phyloP scores from a whole-genome alignment of 1,139 yeast genomes.

The Meyerozyma elateridarum region DNA sequence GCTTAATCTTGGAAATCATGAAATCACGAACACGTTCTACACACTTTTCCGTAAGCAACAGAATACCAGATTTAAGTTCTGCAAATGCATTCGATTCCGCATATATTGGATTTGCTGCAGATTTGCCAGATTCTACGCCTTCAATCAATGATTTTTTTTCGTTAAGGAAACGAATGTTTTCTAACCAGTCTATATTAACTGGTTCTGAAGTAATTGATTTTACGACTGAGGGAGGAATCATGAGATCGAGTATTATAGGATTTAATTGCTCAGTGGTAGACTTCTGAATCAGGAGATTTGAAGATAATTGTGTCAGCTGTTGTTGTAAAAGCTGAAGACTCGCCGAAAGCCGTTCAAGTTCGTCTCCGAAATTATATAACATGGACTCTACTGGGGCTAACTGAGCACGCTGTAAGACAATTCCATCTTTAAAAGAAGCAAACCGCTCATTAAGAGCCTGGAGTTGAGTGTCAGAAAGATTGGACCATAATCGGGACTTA shows the following conservation, averaged over 20 bases:
- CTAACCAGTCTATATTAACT: constrained; percentile 51
- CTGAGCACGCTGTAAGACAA: not conserved
- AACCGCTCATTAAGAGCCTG: not conserved
- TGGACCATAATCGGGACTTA: not conserved
- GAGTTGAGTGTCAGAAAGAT: not conserved
- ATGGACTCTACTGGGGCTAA: constrained; percentile 35
- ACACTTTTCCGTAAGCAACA: constrained; percentile 44
- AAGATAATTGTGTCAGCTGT: constrained; percentile 36
- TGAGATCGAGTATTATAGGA: constrained; percentile 67
- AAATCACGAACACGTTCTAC: constrained; percentile 74
- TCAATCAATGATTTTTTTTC: constrained; percentile 52
- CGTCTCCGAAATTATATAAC: constrained; percentile 49
- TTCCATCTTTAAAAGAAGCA: not conserved
- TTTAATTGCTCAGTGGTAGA: constrained; percentile 54
- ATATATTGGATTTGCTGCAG: constrained; percentile 14
- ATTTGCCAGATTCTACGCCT: constrained; percentile 13
- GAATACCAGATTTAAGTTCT: constrained; percentile 36
- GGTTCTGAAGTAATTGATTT: constrained; percentile 45
- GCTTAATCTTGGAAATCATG: constrained; percentile 59
- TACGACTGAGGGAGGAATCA: constrained; percentile 68
- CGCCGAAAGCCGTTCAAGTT: constrained; percentile 54
- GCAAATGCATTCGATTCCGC: constrained; percentile 29
- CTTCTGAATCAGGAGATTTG: constrained; percentile 46
- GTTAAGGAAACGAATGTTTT: constrained; percentile 49
- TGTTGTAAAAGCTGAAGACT: constrained; percentile 56